These are phyloP conservation scores for Baeospora myosura DNA, from an alignment of 1,284 basidiomycete species.

Conservation along the genomic window DNA sequence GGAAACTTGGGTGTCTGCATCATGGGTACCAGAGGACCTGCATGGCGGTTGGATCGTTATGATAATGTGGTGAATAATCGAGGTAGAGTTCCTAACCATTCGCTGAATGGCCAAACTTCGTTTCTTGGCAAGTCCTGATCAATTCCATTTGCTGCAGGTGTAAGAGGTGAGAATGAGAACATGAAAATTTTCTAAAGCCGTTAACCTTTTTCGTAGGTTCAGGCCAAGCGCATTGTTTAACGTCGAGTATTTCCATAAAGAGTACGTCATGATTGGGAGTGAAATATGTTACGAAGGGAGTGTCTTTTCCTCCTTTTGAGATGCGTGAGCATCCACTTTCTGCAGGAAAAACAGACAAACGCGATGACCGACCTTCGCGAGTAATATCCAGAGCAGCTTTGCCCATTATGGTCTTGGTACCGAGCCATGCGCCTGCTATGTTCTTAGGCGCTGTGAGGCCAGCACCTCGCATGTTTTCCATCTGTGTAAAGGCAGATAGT, in stretches of 20 bases:
- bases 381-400: slow-evolving; percentile 14
- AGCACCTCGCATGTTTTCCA: slow-evolving; percentile 9
- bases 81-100: slow-evolving; percentile 8
- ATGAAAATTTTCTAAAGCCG: background rate
- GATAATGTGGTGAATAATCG: background rate
- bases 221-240: slow-evolving; percentile 16
- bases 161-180: background rate
- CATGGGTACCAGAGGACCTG: slow-evolving; percentile 17
- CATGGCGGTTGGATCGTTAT: no score
- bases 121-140: slow-evolving; percentile 12
- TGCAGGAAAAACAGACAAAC: background rate
- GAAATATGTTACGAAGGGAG: slow-evolving; percentile 13
- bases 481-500: slow-evolving; percentile 15
- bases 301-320: slow-evolving; percentile 10
- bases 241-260: slow-evolving; percentile 16
- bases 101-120: slow-evolving; percentile 14
- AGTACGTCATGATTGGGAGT: slow-evolving; percentile 5
- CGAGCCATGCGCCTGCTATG: slow-evolving; percentile 14
- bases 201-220: slow-evolving; percentile 12
- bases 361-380: slow-evolving; percentile 9
- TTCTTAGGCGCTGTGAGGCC: slow-evolving; percentile 9
- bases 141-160: slow-evolving; percentile 1
- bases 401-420: slow-evolving; percentile 14
- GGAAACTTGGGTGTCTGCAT: slow-evolving; percentile 17
- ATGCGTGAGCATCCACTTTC: background rate